These are phyloP conservation scores for Mycothermus thermophilus DNA, from an alignment of 495 filamentous ascomycete genomes.

Conservation along the genomic window DNA sequence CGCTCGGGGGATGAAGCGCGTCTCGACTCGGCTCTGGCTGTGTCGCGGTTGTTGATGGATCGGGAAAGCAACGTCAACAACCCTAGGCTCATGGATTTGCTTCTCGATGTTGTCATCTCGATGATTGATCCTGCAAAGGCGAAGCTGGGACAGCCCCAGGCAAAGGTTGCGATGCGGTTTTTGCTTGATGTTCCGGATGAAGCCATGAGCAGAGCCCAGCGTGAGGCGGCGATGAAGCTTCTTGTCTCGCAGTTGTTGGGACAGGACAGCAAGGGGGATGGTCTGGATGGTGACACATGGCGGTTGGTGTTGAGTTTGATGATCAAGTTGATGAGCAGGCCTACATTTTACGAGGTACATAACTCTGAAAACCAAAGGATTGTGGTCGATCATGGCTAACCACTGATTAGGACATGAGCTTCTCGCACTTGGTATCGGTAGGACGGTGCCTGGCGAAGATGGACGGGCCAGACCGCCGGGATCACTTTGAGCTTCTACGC, in stretches of 20 bases:
- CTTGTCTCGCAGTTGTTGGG: conserved; percentile 9
- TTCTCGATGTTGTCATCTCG: conserved; percentile 8
- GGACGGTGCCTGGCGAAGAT: conserved; percentile 10
- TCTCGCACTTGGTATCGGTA: conserved; percentile 14
- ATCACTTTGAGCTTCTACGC: conserved; percentile 14
- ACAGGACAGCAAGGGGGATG: conserved; percentile 3
- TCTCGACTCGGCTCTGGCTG: background rate
- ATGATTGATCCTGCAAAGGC: conserved; percentile 10
- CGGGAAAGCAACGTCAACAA: conserved; percentile 13
- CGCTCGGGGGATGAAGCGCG: background rate
- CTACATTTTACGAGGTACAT: conserved; percentile 36
- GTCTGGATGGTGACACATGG: conserved; percentile 14
- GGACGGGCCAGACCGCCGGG: conserved; percentile 4
- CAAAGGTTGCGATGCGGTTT: conserved; percentile 11
- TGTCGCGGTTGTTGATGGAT: conserved; percentile 6
- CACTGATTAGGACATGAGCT: conserved; percentile 14
- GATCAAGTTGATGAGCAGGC: conserved; percentile 32
- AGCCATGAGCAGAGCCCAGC: conserved; percentile 8
- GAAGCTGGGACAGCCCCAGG: conserved; percentile 2
- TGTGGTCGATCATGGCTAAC: too few relatives aligned
- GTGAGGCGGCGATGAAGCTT: conserved; percentile 15
- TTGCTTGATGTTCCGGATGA: conserved; percentile 12
- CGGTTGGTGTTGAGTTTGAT: conserved; percentile 28
- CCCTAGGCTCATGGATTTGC: conserved; percentile 7
- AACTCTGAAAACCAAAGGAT: too few relatives aligned